These are phyloP conservation scores for Eucalyptus victrix DNA, from an alignment of 345 rosid species.

Conservation along the genomic window DNA sequence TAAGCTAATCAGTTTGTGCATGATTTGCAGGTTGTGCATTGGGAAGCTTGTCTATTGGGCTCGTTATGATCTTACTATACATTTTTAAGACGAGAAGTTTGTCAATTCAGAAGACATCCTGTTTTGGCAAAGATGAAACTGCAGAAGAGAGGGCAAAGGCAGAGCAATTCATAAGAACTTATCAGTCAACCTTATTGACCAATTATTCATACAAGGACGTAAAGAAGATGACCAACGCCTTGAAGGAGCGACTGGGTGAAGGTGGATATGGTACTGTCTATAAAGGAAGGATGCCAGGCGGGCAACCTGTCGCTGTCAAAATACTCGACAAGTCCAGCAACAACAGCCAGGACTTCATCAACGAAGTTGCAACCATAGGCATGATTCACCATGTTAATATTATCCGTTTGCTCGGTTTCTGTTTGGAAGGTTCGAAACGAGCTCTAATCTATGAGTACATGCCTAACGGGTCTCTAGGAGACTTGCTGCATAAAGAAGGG, in stretches of 20 bases:
- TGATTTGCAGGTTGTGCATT: slow-evolving; percentile 8
- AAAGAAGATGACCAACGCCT: slow-evolving; percentile 5
- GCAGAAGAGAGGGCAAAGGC: slow-evolving; percentile 2
- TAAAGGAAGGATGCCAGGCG: slow-evolving; percentile 1
- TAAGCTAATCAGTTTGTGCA: background rate
- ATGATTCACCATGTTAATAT: slow-evolving; percentile 10
- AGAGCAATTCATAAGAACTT: slow-evolving; percentile 7
- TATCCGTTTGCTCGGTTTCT: slow-evolving; percentile 9
- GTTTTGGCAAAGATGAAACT: background rate
- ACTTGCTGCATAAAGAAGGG: background rate
- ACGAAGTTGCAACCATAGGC: slow-evolving; percentile 15
- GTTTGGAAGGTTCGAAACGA: background rate
- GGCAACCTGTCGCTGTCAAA: slow-evolving; percentile 1
- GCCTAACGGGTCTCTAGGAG: slow-evolving; percentile 14
- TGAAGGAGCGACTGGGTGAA: slow-evolving; percentile 8
- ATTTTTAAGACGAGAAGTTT: background rate
- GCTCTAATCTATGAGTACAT: slow-evolving; percentile 15
- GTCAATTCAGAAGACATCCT: background rate
- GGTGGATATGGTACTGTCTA: slow-evolving; percentile 11
- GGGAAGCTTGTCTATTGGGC: background rate
- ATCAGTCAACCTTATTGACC: slow-evolving; percentile 6
- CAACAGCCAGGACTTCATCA: background rate
- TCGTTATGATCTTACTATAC: background rate
- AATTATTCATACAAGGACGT: slow-evolving; percentile 5
- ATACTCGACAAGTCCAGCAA: background rate